These are phyloP conservation scores for Hysterangium stoloniferum DNA, from an alignment of 768 basidiomycete genomes.

Conservation along the genomic window DNA sequence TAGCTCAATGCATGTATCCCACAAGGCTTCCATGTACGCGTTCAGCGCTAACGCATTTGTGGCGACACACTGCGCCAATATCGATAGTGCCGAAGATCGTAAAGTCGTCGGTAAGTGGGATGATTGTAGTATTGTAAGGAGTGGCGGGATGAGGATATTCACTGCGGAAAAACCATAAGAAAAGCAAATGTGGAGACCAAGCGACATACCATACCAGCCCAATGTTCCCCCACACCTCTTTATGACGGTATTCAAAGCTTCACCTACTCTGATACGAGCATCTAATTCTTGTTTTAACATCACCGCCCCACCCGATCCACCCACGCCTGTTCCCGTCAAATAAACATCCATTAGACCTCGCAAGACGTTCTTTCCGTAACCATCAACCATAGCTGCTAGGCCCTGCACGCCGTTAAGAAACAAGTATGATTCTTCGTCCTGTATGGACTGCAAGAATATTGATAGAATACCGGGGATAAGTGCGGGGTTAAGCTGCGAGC, in stretches of 20 bases:
- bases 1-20: conserved; percentile 66
- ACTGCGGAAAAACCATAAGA: conserved; percentile 32
- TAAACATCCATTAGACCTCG: conserved; percentile 62
- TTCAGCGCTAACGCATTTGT: conserved; percentile 56
- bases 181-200: neutral
- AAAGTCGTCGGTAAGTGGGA: conserved; percentile 61
- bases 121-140: conserved; percentile 57
- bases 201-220: conserved; percentile 52
- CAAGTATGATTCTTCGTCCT: conserved; percentile 93
- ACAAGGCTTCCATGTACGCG: conserved; percentile 54
- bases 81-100: conserved; percentile 56
- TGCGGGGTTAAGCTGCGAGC: conserved; percentile 40
- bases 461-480: conserved; percentile 78
- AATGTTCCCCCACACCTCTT: conserved; percentile 64
- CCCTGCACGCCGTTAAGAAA: conserved; percentile 91
- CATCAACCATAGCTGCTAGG: conserved; percentile 76
- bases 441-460: conserved; percentile 76
- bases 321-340: conserved; percentile 33
- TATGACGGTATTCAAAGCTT: conserved; percentile 76
- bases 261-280: conserved; percentile 67
- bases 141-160: conserved; percentile 60
- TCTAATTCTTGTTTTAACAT: conserved; percentile 52
- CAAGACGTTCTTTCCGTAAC: conserved; percentile 66
- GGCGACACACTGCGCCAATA: conserved; percentile 68
- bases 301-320: conserved; percentile 36